Base-by-base conservation (phyloP, 2,329 filamentous ascomycete genomes). In the Didymella sp. region DNA sequence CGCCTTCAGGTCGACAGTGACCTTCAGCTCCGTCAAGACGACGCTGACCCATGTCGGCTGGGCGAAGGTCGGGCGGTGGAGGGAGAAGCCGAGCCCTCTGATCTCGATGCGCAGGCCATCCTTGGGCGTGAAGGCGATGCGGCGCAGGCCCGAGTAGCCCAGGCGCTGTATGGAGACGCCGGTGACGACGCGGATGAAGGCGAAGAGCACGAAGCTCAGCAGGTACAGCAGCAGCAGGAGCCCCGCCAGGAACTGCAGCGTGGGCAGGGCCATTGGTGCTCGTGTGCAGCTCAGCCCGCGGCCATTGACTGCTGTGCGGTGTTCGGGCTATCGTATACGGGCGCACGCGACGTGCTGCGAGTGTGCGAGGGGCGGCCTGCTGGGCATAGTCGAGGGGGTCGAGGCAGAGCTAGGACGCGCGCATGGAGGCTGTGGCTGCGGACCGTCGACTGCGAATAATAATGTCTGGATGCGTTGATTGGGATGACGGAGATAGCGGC, bases 11-110 rank as follows among this genome's bases (percentile, higher is more conserved):
- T 99, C 91, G 40, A 98, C 76, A 0, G 91, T 96, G 47, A 99
- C 83, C 46, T 88, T 90, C 46, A 97, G 81, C 73, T 97, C 95
- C 69, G 87, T 91, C 58, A 99, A 79, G 8, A 95, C 90, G 47
- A 99, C 83, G 74, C 93, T 98, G 68, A 96, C 81, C 92, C 94
- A 98, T 61, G 96, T 98, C 41, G 95, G 95, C 75, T 98, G 92
- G 43, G 94, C 92, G 77, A 99, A 98, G 6, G 95, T 98, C 12
- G 95, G 95, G 4, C 93, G 88, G 78, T 99, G 95, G 61, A 98
- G 78, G 55, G 91, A 89, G 68, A 99, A 82, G 41, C 95, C 92
- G 49, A 99, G 82, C 47, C 93, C 91, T 47, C 95, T 88, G 54
- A 99, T 88, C 76, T 96, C 92, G 76, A 99, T 87, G 69, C 89